Base-by-base conservation (phyloP, 1,284 basidiomycete genomes). In the Ustilago lituana region DNA sequence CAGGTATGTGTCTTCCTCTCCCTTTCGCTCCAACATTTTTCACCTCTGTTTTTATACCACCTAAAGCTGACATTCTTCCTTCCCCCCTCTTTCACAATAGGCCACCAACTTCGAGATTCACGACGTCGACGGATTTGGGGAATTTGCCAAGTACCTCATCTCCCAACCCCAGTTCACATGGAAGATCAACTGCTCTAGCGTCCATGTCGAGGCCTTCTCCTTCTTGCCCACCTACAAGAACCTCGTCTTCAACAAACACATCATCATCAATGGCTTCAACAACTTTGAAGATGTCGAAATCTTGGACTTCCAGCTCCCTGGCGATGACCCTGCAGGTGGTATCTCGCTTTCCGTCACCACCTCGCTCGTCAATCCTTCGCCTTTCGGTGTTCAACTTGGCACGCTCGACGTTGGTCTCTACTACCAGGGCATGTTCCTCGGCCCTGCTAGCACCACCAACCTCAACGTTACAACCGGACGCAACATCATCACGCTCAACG, bases 91-190 rank as follows among this genome's bases (percentile, higher is more conserved):
- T 22, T 17, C 44, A 32, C 15, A 19, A 14, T 50, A 76, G 69
- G 61, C 72, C 52, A 82, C 82, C n/a, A 38, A 58, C 32, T 83
- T 83, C 48, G 50, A 70, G 54, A 83, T 83, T 54, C 44, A 59
- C 32, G 74, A 83, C 44, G 56, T 69, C 33, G 61, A 58, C 0
- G 82, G 61, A n/a, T 83, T 83, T 43, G 66, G 73, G 26, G 48
- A 75, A 17, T 83, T 83, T 67, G 70, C 82, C 32, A 57, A 76
- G 65, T 81, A 68, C 73, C 71, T 92, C 85, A 89, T 91, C 77
- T 90, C 88, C 0, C 85, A 87, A 55, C 83, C 84, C 37, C 87
- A 86, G 59, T 91, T 91, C 74, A 91, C 88, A 4, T 92, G 90
- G 91, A 85, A 85, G 59, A 82, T 92, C 46, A 76, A 83, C 20